Base-by-base conservation (phyloP, 2,329 filamentous ascomycete species). In the Apiospora sp. region DNA sequence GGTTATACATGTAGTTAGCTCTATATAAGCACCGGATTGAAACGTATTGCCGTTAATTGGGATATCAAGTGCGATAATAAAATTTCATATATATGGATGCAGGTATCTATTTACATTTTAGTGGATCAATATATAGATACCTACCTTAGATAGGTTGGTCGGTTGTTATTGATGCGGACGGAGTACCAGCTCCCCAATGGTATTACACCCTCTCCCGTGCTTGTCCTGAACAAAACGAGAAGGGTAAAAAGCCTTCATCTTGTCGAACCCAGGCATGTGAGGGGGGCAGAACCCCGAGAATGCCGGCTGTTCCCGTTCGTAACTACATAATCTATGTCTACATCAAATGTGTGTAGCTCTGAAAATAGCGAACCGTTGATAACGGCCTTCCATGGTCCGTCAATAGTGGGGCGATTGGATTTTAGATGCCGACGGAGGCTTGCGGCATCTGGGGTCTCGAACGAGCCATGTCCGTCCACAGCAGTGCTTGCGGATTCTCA, bases 401-500 rank as follows among this genome's bases (percentile, higher is more conserved):
- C 58, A 64, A 41, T 64, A 64, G 58, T 64, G 58, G 58, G 58
- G 37, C 58, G 30, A 41, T 24, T 64, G 58, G 54, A 34, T 34
- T 41, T 37, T 19, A 64, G 34, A 41, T 41, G 58, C 58, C 58
- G 34, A 64, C 30, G 19, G 58, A 41, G 58, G 58, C 58, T 64
- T 64, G 22, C 58, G 58, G 58, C 34, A 64, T 14, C 58, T 64
- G 58, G 58, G 58, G 34, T 64, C 22, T 64, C 22, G 58, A 64
- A 37, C 58, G 41, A 64, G 58, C 58, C 58, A 64, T 64, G 58
- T 64, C 58, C 58, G 58, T 64, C 54, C 54, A 37, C 54, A 37
- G 58, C 30, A 64, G 19, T 24, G 58, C 58, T 37, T 64, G 58
- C 34, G 34, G 58, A 12, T n/a, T 64, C 58, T 13, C n/a, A 5